Conservation (phyloP, 164 flowering plant genomes). For the Platanus orientalis region DNA sequence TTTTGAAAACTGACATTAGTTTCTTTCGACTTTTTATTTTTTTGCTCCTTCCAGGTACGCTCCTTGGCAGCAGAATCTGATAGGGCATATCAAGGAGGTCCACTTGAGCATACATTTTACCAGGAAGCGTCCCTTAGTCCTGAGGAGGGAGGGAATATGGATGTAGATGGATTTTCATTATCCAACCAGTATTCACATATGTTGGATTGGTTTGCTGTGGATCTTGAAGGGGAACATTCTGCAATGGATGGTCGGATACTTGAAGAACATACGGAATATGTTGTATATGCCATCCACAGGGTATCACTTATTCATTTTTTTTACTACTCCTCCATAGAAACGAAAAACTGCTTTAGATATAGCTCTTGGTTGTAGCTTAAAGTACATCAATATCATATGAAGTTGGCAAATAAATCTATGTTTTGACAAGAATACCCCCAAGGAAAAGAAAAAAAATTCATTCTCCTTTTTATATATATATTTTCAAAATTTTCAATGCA, state of each 20-base stretch:
- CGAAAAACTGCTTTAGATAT: background rate
- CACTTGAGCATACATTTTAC: constrained; percentile 66
- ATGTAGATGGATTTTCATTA: constrained; percentile 31
- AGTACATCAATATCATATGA: background rate
- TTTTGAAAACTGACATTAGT: background rate
- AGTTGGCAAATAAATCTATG: background rate
- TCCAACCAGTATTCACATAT: constrained; percentile 56
- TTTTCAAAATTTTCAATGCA: too few species aligned
- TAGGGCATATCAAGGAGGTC: constrained; percentile 94
- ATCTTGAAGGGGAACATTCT: constrained; percentile 99
- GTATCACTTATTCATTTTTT: constrained; percentile 34
- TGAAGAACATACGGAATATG: constrained; percentile 96
- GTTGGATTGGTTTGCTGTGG: constrained; percentile 98
- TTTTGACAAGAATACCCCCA: background rate
- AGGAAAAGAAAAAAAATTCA: background rate
- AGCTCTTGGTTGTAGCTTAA: constrained; percentile 3
- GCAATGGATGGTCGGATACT: constrained; percentile 98
- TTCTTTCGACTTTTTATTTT: background rate
- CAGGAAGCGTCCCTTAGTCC: constrained; percentile 52
- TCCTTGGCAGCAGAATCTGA: constrained; percentile 95
- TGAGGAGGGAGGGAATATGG: constrained; percentile 41
- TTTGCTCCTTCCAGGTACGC: constrained; percentile 55
- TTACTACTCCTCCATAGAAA: background rate
- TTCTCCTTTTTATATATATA: background rate
- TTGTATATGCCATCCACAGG: constrained; percentile 90